Evolutionary conservation across 768 basidiomycete species (phyloP), one percentile per base, ranked within the genome.

Genomic region (Boletus subcaerulescens): DNA sequence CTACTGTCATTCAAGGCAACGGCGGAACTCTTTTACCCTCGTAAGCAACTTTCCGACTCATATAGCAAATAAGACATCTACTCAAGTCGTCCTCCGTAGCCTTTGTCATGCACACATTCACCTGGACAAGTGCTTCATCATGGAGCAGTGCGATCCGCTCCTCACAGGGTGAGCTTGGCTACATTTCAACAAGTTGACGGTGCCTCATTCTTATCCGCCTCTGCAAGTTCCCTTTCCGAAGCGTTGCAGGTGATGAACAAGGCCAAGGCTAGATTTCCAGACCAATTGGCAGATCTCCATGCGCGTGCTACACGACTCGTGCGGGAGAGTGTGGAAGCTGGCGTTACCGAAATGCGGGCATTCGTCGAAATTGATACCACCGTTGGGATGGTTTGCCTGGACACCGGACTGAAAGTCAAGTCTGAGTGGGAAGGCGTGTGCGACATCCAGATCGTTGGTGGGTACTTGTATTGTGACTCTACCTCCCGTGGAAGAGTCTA

Each of bases 321-420:
- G 56, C 66, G 74, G 38, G 79, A 84, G 63, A 84, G 83, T 60
- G 72, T 86, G 46, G 76, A 80, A 60, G 75, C 76, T 50, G 83
- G 85, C n/a, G 83, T 85, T 40, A 86, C 84, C 29, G 71, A 75
- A 14, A 85, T 85, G 77, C 80, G 83, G 17, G 84, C 85, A n/a
- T 84, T 83, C 64, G 82, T 87, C 45, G 85, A 87, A 68, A 77
- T 85, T 12, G 86, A 86, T 63, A 69, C 65, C 3, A 73, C 75
- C 15, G 81, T 85, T n/a, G 71, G 74, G 20, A 76, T 79, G 60
- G 63, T 67, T n/a, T 86, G 84, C 60, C 69, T 87, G 22, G 76
- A 83, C 48, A 74, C 74, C 3, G 83, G 78, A 26, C 70, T 81
- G 53, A 69, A 68, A 53, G 69, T 87, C 40, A 76, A 76, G 60